Percentiles rank a stretch among this genome's conserved stretches.
phyloP scores from a whole-genome alignment of 2,329 filamentous ascomycete genomes.

The Alternaria metachromatica region DNA sequence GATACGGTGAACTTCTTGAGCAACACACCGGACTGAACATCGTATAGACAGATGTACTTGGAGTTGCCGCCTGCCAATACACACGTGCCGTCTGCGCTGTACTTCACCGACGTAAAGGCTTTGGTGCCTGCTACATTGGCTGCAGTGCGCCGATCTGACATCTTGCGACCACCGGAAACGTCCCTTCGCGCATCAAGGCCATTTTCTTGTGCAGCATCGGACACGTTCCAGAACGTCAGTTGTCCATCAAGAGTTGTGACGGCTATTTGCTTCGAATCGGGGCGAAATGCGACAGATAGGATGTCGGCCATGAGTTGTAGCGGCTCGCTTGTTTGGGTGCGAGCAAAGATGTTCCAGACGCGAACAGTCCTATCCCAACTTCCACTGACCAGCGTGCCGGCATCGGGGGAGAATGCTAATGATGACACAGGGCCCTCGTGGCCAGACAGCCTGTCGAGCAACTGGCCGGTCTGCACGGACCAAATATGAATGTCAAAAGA shows the following conservation, averaged over 20 bases:
- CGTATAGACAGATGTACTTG: constrained; percentile 98
- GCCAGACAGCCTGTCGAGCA: constrained; percentile 87
- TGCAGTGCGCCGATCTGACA: constrained; percentile 86
- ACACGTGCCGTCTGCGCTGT: constrained; percentile 91
- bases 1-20: constrained; percentile 96
- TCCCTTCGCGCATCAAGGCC: constrained; percentile 90
- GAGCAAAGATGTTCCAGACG: constrained; percentile 93
- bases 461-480: constrained; percentile 96
- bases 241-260: constrained; percentile 94
- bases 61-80: constrained; percentile 91
- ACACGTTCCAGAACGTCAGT: constrained; percentile 91
- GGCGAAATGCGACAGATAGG: constrained; percentile 82
- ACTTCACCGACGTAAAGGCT: constrained; percentile 84
- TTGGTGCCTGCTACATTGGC: constrained; percentile 92
- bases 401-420: constrained; percentile 87
- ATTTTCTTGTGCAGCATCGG: constrained; percentile 83
- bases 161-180: constrained; percentile 87
- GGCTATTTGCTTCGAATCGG: constrained; percentile 89
- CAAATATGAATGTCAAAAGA: constrained; percentile 98
- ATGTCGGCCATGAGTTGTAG: constrained; percentile 92
- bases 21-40: constrained; percentile 88
- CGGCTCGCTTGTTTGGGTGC: constrained; percentile 94
- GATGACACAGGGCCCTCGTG: constrained; percentile 94
- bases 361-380: constrained; percentile 97
- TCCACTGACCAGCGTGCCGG: constrained; percentile 82